These are phyloP conservation scores for Termitomyces sp. DNA, from an alignment of 768 basidiomycete species.

Conservation along the genomic window DNA sequence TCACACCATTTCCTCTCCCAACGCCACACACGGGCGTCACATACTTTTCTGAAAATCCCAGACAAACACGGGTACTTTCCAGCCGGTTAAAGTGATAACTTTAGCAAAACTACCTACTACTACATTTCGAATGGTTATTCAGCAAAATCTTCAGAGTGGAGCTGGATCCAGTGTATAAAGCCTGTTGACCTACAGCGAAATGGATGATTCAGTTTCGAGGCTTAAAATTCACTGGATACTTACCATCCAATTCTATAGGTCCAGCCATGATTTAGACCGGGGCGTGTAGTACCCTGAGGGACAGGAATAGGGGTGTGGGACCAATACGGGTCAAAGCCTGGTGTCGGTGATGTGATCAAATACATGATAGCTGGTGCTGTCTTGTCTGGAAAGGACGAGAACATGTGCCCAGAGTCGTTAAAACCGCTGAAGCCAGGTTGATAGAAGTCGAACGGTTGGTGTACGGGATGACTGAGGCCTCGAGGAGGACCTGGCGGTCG, in stretches of 20 bases:
- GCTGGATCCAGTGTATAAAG: conserved; percentile 17
- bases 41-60: no score
- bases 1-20: no score
- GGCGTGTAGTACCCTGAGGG: conserved; percentile 3
- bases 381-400: conserved; percentile 19
- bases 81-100: no score
- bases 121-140: not conserved
- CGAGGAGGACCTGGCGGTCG: conserved; percentile 6
- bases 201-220: not conserved
- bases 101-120: no score
- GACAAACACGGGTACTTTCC: no score
- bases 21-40: no score
- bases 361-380: conserved; percentile 38
- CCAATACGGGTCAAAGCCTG: conserved; percentile 33
- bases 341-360: conserved; percentile 34
- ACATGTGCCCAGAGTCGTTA: conserved; percentile 5
- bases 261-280: conserved; percentile 16
- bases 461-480: conserved; percentile 12
- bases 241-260: conserved; percentile 22
- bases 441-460: conserved; percentile 8
- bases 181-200: conserved; percentile 10
- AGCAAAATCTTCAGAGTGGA: conserved; percentile 17
- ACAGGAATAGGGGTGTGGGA: conserved; percentile 21
- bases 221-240: not conserved
- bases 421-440: conserved; percentile 6